phyloP scores from a whole-genome alignment of 805 yeast species.

The Saccharomycopsis sp. region DNA sequence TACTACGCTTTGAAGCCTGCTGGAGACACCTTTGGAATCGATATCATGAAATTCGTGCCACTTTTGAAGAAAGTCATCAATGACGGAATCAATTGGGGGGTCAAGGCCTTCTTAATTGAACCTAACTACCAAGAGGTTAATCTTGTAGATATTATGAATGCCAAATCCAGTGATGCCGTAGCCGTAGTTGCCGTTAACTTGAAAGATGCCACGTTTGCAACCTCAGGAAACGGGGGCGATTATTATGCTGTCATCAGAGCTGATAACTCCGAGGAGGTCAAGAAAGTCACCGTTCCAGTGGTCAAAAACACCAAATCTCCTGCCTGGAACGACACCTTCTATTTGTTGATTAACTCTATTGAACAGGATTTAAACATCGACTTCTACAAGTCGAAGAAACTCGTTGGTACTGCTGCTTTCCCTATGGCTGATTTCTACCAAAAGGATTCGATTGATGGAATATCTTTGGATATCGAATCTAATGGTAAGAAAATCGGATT shows the following conservation, averaged over 20 bases:
- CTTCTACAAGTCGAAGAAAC: slow-evolving; percentile 17
- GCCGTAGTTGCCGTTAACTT: slow-evolving; percentile 65
- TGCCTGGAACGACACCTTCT: slow-evolving; percentile 59
- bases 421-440: slow-evolving; percentile 47
- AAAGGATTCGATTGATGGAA: slow-evolving; percentile 43
- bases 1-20: slow-evolving; percentile 82
- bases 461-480: slow-evolving; percentile 7
- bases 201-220: slow-evolving; percentile 41
- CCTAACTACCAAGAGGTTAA: slow-evolving; percentile 75
- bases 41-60: slow-evolving; percentile 78
- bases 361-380: slow-evolving; percentile 43
- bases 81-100: slow-evolving; percentile 57
- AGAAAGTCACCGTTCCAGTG: slow-evolving; percentile 42
- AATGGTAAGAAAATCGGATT: slow-evolving; percentile 32
- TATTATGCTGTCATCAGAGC: slow-evolving; percentile 50
- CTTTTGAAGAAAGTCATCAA: slow-evolving; percentile 72
- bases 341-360: slow-evolving; percentile 49
- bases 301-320: slow-evolving; percentile 54
- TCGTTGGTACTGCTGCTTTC: slow-evolving; percentile 25
- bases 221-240: slow-evolving; percentile 35
- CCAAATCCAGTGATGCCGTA: slow-evolving; percentile 56
- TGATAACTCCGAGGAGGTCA: slow-evolving; percentile 37
- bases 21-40: slow-evolving; percentile 82
- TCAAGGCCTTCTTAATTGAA: slow-evolving; percentile 74
- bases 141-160: slow-evolving; percentile 64